These are phyloP conservation scores for Candida ascalaphidarum DNA, from an alignment of 805 yeast species.

Conservation along the genomic window DNA sequence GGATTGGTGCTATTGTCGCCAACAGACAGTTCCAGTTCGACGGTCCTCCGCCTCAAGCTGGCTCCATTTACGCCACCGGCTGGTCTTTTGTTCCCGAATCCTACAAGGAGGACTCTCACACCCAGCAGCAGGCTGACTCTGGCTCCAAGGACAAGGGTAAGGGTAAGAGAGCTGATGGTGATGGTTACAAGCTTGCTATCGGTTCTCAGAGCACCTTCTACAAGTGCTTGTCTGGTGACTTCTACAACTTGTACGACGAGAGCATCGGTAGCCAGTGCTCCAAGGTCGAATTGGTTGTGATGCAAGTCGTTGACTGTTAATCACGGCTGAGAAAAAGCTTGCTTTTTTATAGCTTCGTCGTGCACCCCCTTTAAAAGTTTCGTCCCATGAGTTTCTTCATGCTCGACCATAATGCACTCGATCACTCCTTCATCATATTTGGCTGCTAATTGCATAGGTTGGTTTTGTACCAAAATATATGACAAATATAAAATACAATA, in stretches of 20 bases:
- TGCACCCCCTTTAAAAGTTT: too few relatives aligned
- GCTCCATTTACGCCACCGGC: conserved; percentile 2
- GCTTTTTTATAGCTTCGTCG: too few relatives aligned
- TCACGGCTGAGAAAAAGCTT: too few relatives aligned
- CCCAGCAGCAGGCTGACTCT: background rate
- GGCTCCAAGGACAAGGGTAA: conserved; percentile 1
- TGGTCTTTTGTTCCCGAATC: conserved; percentile 2
- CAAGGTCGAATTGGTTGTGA: conserved; percentile 8
- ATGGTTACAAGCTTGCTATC: conserved; percentile 2
- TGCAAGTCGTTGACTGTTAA: conserved; percentile 10
- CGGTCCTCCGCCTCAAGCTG: conserved; percentile 3
- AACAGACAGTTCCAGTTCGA: conserved; percentile 5
- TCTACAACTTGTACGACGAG: conserved; percentile 1
- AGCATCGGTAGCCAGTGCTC: background rate
- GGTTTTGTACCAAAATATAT: background rate
- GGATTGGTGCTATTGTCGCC: conserved; percentile 5
- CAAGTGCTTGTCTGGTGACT: conserved; percentile 7
- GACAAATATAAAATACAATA: background rate
- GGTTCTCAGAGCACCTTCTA: conserved; percentile 4
- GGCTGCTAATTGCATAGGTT: background rate
- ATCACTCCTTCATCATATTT: too few relatives aligned
- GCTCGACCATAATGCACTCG: too few relatives aligned
- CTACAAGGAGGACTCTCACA: background rate
- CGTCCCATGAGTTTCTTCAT: too few relatives aligned
- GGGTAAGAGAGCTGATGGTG: conserved; percentile 1